Evolutionary conservation across 345 rosid species (phyloP), one percentile per base, ranked within the genome.

Genomic region (Cardamine occulta): DNA sequence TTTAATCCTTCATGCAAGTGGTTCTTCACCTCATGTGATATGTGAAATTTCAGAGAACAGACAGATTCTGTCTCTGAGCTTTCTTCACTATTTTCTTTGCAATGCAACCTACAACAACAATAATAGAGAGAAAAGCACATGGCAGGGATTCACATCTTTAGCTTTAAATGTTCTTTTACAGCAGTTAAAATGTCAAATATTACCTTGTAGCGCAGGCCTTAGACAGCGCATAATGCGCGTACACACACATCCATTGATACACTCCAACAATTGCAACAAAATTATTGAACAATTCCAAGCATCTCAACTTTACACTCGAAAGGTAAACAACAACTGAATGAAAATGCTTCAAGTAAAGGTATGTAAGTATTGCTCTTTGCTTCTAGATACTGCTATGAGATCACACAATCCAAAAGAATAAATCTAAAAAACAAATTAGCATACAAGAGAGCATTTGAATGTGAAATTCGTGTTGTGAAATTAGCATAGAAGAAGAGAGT

Each of bases 1-100:
- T 85, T 95, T 75, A 95, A 56, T 82, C 98, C 98, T 86, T 89
- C 99, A 76, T 89, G 98, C 88, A 92, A 80, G 82, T 95, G 98
- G 84, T 95, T 95, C 84, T 95, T 95, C 84, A 95, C 94, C 66
- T 92, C 98, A 0, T 92, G 93, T 29, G 97, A 92, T 80, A 95
- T 95, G 75, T 95, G 98, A 82, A 97, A 89, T 83, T 90, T 92
- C 39, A 92, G 94, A 42, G 96, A 82, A 84, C 85, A 87, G 23
- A 89, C 88, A 21, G 91, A 88, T 75, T 93, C 96, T 61, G 93
- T 58, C 82, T 89, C 93, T 11, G 70, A 76, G 70, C 74, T 76
- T 68, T 76, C 80, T 44, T 62, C 75, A 10, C 91, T 84, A 76
- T 88, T 93, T 84, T 95, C 97, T 81, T 93, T 96, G 82, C 98